Percentiles rank a stretch among this genome's conserved stretches.
Evolutionary conservation across 495 filamentous ascomycete genomes (phyloP).

Genomic region (Penicillium antarcticum): DNA sequence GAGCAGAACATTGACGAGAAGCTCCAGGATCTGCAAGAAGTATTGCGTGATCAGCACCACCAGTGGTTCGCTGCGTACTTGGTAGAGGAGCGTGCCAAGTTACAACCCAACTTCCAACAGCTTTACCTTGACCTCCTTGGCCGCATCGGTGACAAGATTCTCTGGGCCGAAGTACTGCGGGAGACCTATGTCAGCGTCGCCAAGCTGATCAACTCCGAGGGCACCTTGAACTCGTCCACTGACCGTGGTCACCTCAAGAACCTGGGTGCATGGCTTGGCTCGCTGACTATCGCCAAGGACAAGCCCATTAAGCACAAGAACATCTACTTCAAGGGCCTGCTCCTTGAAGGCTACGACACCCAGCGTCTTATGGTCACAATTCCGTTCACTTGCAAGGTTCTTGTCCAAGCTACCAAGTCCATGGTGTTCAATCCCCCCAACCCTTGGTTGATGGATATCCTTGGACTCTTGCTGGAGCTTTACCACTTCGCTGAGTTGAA

Average conservation of each 20-base stretch:
- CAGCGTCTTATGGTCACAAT: conserved; percentile 87
- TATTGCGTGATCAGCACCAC: conserved; percentile 74
- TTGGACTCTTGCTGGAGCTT: conserved; percentile 81
- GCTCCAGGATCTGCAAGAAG: conserved; percentile 71
- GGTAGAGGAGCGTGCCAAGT: conserved; percentile 94
- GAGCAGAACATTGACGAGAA: conserved; percentile 81
- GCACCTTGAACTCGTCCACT: conserved; percentile 69
- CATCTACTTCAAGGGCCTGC: conserved; percentile 92
- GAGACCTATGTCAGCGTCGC: conserved; percentile 87
- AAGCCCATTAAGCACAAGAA: conserved; percentile 96
- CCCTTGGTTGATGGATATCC: conserved; percentile 94
- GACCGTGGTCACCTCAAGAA: conserved; percentile 90
- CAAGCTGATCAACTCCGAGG: conserved; percentile 83
- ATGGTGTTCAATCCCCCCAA: conserved; percentile 92
- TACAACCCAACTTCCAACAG: conserved; percentile 92
- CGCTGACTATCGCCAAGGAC: conserved; percentile 88
- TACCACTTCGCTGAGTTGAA: conserved; percentile 92
- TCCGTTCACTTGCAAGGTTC: conserved; percentile 93
- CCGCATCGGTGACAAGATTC: conserved; percentile 68
- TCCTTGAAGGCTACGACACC: conserved; percentile 88
- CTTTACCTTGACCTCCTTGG: conserved; percentile 88
- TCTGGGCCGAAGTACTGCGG: conserved; percentile 87
- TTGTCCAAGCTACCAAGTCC: conserved; percentile 78
- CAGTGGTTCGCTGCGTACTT: conserved; percentile 96
- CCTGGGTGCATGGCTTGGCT: conserved; percentile 86